Base-by-base conservation (phyloP, 2,329 filamentous ascomycete species). In the Talaromyces sp. region DNA sequence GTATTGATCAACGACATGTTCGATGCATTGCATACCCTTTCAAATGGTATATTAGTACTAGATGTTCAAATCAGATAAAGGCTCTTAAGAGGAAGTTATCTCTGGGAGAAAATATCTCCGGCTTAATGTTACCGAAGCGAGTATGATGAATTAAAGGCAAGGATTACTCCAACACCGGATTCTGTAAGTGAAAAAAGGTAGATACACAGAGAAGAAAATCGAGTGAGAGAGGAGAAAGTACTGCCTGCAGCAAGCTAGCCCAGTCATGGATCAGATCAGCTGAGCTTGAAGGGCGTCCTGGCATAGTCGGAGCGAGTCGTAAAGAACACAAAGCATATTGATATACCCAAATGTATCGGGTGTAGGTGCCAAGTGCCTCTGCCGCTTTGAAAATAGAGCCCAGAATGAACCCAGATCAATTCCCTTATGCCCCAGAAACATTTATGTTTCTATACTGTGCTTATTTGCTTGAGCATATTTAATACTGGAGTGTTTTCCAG, bases 191-290 rank as follows among this genome's bases (percentile, higher is more conserved):
- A 49, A 44, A 61, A 37, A 59, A 49, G 61, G 53, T 61, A 62
- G 55, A 55, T 63, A 61, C 59, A 63, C 22, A 39, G 43, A 54
- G 47, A 55, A 55, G 43, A 39, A 37, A 44, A 54, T 24, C 27
- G 29, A 46, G 45, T 41, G 40, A 51, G 40, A 43, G 48, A 29
- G 48, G 49, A 51, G 36, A 52, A 52, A 27, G 44, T 27, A 47
- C 50, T 47, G 24, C 54, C 51, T 46, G 37, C 24, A 30, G 46
- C 44, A 47, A 41, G 49, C 32, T 20, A 49, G 27, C 47, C 45
- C 35, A 33, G 44, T 37, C 37, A 47, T 45, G 47, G 43, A 42
- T 48, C 54, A 41, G 36, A 52, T 45, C 47, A 52, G 51, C 46
- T 20, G 37, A 49, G 54, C 48, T 49, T 20, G 45, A 48, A 47